Base-by-base conservation (phyloP, 2,329 filamentous ascomycete species). In the Colletotrichum coccodes region DNA sequence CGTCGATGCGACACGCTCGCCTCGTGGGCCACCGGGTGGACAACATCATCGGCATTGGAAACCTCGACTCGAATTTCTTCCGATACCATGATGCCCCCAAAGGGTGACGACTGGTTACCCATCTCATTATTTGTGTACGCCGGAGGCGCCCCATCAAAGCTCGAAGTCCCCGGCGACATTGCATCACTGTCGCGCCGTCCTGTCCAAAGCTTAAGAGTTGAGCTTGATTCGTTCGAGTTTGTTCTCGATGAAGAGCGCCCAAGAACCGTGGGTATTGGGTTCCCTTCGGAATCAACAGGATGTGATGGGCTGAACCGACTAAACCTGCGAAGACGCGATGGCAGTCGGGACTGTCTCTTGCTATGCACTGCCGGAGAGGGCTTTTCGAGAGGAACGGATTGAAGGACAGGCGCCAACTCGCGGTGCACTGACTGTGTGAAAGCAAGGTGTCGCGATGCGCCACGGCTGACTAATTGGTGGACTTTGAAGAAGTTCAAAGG, bases 401-500 rank as follows among this genome's bases (percentile, higher is more conserved):
- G 79, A 34, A 86, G 73, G 16, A 87, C 75, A 23, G 83, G 85
- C 16, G 85, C 85, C 65, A 92, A 85, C 70, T 92, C 90, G 69
- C 87, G 85, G 73, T 90, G 87, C 3, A 91, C 83, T 36, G 85
- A 84, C 64, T 87, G 85, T 1, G 86, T 84, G 73, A 93, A 93
- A 3, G 84, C 85, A 5, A 87, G 83, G 50, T 89, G 85, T 71
- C 89, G 86, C 0, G 83, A 79, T 36, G 85, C 82, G 68, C 83
- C 84, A 32, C 84, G 81, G 72, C 90, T 86, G 0, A 88, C 84
- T 70, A 91, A 86, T 76, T 93, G 91, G 66, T 90, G 89, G 8
- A 87, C 82, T 71, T 88, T 89, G 81, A 93, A 92, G 71, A 93
- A 89, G 50, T 80, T 86, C 34, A 92, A 79, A 0, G 91, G 90